Evolutionary conservation across 2,329 filamentous ascomycete genomes (phyloP).

Genomic region (Pezicula carpinea): DNA sequence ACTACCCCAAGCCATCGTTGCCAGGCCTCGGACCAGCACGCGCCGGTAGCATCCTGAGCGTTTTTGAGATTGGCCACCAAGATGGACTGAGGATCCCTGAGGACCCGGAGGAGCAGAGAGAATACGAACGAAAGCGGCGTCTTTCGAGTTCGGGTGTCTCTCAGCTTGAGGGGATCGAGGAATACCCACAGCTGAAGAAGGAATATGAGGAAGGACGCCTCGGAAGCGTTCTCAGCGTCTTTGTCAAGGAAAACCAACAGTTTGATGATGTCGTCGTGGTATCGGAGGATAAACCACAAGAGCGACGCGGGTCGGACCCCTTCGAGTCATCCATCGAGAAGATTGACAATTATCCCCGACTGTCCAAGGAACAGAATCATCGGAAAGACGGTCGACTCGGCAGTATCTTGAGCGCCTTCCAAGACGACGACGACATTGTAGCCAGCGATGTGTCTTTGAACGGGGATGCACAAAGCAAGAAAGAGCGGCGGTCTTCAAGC

Average conservation of each 20-base stretch:
- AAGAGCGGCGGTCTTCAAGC: too few relatives aligned
- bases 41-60: background rate
- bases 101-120: background rate
- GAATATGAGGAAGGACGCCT: background rate
- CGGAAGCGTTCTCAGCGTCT: background rate
- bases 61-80: constrained; percentile 1
- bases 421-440: too few relatives aligned
- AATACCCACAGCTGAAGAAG: background rate
- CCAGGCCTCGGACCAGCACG: background rate
- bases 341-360: too few relatives aligned
- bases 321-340: too few relatives aligned
- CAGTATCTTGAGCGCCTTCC: too few relatives aligned
- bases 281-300: background rate
- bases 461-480: too few relatives aligned
- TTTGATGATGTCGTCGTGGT: background rate
- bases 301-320: background rate
- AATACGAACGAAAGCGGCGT: constrained; percentile 1
- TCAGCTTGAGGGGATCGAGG: background rate
- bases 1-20: background rate
- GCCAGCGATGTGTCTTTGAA: too few relatives aligned
- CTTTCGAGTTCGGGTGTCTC: background rate
- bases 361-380: too few relatives aligned
- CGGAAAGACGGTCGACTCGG: too few relatives aligned
- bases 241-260: background rate
- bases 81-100: background rate